Evolutionary conservation across 108 stramenopile species (phyloP), one percentile per base, ranked within the genome.

Genomic region (Aurantiochytrium sp.): DNA sequence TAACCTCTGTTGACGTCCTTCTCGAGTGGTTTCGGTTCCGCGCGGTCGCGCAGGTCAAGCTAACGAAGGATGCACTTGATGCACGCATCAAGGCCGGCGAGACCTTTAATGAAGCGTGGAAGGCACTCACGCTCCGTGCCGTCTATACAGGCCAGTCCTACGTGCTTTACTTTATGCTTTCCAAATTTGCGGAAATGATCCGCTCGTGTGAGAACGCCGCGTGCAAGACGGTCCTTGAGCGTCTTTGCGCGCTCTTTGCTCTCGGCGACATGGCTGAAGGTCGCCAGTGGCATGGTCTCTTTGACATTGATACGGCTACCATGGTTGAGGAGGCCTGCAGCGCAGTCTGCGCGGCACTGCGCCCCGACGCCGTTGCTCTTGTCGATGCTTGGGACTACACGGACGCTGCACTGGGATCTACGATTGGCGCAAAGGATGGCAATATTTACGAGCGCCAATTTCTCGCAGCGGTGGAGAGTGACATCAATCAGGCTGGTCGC

Each of bases 381-480:
- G 96, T 96, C 45, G 97, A 98, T 91, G 95, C 97, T 5, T 93
- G 94, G 49, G 96, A 97, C 89, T 94, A 96, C 91, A 94, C 95
- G 43, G 97, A 98, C 90, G 96, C 96, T 88, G 92, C 94, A 29
- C 92, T 98, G 12, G 73, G 73, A 10, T 83, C 73, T 12, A 83
- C 73, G 16, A 83, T 83, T n/a, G 73, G 73, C 44, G 73, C 49
- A 25, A 51, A 25, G 23, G 73, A 83, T 2, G 73, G 73, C 51
- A 53, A 83, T n/a, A 53, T 83, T 47, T 83, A 83, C 51, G 73
- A 83, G 73, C 73, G 51, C 49, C 73, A 83, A n/a, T 83, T 45
- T 23, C 44, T 83, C 51, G 73, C 73, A 5, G 73, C 73, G 12
- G 49, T 53, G n/a, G 44, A 47, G 23, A 51, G 49, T 12, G 10